Percentiles rank a stretch among this genome's conserved stretches.
These are phyloP conservation scores for Pisolithus albus DNA, from an alignment of 768 basidiomycete genomes.

Conservation along the genomic window DNA sequence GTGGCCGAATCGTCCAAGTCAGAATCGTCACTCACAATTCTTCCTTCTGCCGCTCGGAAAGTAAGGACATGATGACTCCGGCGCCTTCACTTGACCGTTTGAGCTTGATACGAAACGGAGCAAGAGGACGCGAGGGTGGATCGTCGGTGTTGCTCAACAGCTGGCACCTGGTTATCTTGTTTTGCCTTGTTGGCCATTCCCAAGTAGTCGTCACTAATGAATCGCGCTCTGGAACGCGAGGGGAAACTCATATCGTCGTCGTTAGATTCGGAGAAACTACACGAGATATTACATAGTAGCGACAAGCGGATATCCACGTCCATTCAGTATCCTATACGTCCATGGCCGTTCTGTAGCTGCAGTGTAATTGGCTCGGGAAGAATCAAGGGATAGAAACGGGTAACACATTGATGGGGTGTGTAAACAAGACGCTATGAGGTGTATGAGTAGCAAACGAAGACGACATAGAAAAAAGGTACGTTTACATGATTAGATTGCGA, in stretches of 20 bases:
- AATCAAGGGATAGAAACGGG: slow-evolving; percentile 15
- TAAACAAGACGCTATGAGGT: slow-evolving; percentile 9
- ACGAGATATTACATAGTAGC: slow-evolving; percentile 44
- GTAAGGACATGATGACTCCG: slow-evolving; percentile 35
- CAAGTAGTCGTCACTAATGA: not conserved
- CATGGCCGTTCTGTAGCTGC: slow-evolving; percentile 24
- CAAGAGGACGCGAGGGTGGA: slow-evolving; percentile 11
- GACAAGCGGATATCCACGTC: slow-evolving; percentile 47
- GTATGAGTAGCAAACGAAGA: slow-evolving; percentile 15
- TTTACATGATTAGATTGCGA: slow-evolving; percentile 15
- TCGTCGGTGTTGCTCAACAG: slow-evolving; percentile 9
- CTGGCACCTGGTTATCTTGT: slow-evolving; percentile 17
- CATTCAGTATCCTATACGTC: slow-evolving; percentile 46
- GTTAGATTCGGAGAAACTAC: slow-evolving; percentile 7
- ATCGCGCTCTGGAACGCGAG: not conserved
- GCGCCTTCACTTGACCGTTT: slow-evolving; percentile 7
- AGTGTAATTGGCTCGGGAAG: slow-evolving; percentile 20
- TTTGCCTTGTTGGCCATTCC: slow-evolving; percentile 26
- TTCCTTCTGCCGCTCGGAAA: slow-evolving; percentile 42
- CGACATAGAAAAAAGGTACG: slow-evolving; percentile 5
- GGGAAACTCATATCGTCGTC: slow-evolving; percentile 8
- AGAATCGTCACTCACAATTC: slow-evolving; percentile 34
- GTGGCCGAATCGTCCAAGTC: slow-evolving; percentile 4
- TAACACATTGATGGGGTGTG: slow-evolving; percentile 23
- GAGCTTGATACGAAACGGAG: slow-evolving; percentile 1